Percentiles rank a stretch among this genome's conserved stretches.
These are phyloP conservation scores for Stephania yunnanensis DNA, from an alignment of 164 flowering plant species.

Conservation along the genomic window DNA sequence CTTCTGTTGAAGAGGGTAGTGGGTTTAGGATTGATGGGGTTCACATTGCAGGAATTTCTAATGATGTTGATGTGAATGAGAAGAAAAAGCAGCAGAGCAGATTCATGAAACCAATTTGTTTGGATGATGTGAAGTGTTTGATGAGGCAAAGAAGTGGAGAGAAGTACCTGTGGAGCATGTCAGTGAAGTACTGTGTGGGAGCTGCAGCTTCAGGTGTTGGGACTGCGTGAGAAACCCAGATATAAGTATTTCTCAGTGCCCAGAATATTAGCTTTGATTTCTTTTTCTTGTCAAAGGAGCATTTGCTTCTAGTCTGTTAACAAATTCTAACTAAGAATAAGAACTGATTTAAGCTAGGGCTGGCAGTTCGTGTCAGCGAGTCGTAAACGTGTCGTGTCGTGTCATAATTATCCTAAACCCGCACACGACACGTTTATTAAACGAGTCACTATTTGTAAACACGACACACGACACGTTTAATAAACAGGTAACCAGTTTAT, in stretches of 20 bases:
- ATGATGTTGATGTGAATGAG: neutral
- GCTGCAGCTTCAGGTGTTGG: slow-evolving; percentile 4
- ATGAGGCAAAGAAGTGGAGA: slow-evolving; percentile 2
- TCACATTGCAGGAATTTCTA: slow-evolving; percentile 21
- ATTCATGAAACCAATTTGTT: neutral
- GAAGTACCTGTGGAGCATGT: slow-evolving; percentile 17
- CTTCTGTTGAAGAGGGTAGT: slow-evolving; percentile 6
- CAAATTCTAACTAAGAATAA: too few species aligned
- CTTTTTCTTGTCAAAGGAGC: neutral
- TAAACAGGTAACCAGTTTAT: too few species aligned
- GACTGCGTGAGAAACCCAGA: slow-evolving; percentile 8
- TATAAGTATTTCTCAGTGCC: neutral
- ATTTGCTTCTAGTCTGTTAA: too few species aligned
- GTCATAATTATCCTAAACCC: too few species aligned
- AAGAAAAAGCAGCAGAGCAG: neutral
- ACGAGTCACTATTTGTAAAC: too few species aligned
- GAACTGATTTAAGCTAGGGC: too few species aligned
- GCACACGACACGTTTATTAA: too few species aligned
- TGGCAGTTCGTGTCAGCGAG: too few species aligned
- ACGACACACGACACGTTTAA: too few species aligned
- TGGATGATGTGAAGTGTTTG: neutral
- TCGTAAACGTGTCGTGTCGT: too few species aligned
- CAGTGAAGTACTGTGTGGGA: slow-evolving; percentile 5
- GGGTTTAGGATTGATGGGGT: slow-evolving; percentile 16
- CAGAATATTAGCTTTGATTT: neutral